Evolutionary conservation across 768 basidiomycete species (phyloP), one percentile per base, ranked within the genome.

Genomic region (Baorangia bicolor): DNA sequence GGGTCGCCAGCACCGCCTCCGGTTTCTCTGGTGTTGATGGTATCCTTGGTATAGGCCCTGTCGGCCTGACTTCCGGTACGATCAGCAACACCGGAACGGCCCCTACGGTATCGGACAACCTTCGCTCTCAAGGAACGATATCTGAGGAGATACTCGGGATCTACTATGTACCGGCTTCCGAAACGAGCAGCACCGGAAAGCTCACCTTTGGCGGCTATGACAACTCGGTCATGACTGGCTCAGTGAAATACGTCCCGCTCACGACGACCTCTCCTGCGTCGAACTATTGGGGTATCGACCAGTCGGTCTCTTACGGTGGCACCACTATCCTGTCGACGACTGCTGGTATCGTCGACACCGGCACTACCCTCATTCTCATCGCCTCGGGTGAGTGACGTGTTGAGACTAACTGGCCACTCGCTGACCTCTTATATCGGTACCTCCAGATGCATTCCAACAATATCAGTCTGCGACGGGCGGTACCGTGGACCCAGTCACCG

Each of bases 31-130:
- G 57, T 5, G 64, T 77, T 20, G 75, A 78, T 51, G 77, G 77
- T 10, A 74, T 77, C 47, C 68, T 78, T 20, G 60, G 77, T 67
- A 45, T 61, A 13, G 69, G 75, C 16, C 77, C 77, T 18, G 49
- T 41, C 6, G 69, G 64, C 50, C 59, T 77, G 23, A 76, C 76
- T 1, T 23, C 54, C 7, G 64, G 57, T 46, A 67, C 59, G 5
- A 47, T 70, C 20, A 43, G 48, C 37, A 58, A 58, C 53, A 35
- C 44, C 16, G 21, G 21, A 21, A 20, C 23, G 6, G 60, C 72
- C 25, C 68, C 72, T 14, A 76, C 75, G 4, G 71, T 77, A 13
- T 65, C 60, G 18, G 69, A 76, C 65, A 75, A 69, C 54, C 67
- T 75, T 12, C 68, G 54, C 52, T 53, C 34, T 18, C 67, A 72